phyloP scores from a whole-genome alignment of 2,329 filamentous ascomycete genomes.

The Pseudonectria buxi region DNA sequence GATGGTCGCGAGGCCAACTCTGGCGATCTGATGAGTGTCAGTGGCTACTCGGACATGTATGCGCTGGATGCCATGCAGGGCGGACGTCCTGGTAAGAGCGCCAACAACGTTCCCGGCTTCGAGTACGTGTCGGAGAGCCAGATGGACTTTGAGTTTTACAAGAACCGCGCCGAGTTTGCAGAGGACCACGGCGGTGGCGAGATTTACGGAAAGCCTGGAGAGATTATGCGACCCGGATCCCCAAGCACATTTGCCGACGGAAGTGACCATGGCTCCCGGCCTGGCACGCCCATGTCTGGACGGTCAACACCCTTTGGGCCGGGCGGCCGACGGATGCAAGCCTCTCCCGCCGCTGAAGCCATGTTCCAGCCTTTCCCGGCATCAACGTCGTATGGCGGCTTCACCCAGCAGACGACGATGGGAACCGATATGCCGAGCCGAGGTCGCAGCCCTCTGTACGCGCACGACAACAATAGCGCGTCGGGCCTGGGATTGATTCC shows the following conservation, averaged over 20 bases:
- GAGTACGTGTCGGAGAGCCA: constrained; percentile 82
- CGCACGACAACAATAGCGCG: constrained; percentile 45
- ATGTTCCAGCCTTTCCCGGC: constrained; percentile 24
- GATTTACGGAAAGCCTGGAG: constrained; percentile 53
- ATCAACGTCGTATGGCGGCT: constrained; percentile 9
- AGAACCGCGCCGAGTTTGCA: constrained; percentile 80
- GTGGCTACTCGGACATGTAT: constrained; percentile 77
- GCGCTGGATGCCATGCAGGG: constrained; percentile 70
- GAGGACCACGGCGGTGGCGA: constrained; percentile 78
- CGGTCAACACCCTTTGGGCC: constrained; percentile 29
- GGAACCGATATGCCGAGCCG: constrained; percentile 22
- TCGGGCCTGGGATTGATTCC: constrained; percentile 47
- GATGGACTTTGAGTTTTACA: constrained; percentile 88
- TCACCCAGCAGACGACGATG: constrained; percentile 17
- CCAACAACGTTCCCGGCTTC: constrained; percentile 58
- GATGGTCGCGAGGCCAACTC: constrained; percentile 57
- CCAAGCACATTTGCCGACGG: constrained; percentile 46
- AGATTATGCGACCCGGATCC: constrained; percentile 55
- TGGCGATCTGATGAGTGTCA: constrained; percentile 50
- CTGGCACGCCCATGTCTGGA: constrained; percentile 39
- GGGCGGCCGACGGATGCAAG: constrained; percentile 20
- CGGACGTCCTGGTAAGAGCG: constrained; percentile 41
- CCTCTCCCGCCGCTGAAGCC: constrained; percentile 21
- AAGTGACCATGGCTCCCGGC: constrained; percentile 39
- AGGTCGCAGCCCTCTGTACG: constrained; percentile 43